These are phyloP conservation scores for Pseudocercospora vitis DNA, from an alignment of 2,329 filamentous ascomycete genomes.

Conservation along the genomic window DNA sequence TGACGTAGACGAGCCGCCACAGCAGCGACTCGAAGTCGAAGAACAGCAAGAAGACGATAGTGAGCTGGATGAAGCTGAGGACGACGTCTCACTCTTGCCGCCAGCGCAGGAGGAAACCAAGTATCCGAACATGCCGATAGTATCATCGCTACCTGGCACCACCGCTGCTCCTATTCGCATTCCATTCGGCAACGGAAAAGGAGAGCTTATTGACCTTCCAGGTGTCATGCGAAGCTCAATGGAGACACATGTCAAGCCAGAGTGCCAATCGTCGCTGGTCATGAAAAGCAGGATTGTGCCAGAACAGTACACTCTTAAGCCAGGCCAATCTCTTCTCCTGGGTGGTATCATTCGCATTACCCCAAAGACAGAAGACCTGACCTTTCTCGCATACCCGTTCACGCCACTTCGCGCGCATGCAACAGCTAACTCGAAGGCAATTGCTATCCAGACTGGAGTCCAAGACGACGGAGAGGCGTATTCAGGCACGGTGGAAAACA, in stretches of 20 bases:
- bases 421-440: constrained; percentile 77
- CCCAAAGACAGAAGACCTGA: constrained; percentile 62
- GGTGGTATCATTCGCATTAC: constrained; percentile 83
- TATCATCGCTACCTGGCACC: constrained; percentile 85
- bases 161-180: constrained; percentile 93
- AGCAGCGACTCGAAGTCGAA: constrained; percentile 1
- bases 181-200: constrained; percentile 79
- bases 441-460: constrained; percentile 62
- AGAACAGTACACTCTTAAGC: constrained; percentile 69
- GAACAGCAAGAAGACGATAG: not conserved
- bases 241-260: constrained; percentile 66
- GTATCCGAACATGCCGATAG: constrained; percentile 81
- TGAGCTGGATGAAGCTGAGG: constrained; percentile 24
- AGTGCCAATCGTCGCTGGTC: constrained; percentile 66
- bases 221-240: constrained; percentile 75
- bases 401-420: constrained; percentile 73
- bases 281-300: constrained; percentile 77
- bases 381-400: constrained; percentile 83
- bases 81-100: constrained; percentile 61
- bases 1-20: not conserved
- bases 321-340: constrained; percentile 76
- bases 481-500: constrained; percentile 59
- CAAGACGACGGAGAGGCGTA: constrained; percentile 54
- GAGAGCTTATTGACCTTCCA: constrained; percentile 90
- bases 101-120: constrained; percentile 70